Base-by-base conservation (phyloP, 2,329 filamentous ascomycete species). In the Botrytis paeoniae region DNA sequence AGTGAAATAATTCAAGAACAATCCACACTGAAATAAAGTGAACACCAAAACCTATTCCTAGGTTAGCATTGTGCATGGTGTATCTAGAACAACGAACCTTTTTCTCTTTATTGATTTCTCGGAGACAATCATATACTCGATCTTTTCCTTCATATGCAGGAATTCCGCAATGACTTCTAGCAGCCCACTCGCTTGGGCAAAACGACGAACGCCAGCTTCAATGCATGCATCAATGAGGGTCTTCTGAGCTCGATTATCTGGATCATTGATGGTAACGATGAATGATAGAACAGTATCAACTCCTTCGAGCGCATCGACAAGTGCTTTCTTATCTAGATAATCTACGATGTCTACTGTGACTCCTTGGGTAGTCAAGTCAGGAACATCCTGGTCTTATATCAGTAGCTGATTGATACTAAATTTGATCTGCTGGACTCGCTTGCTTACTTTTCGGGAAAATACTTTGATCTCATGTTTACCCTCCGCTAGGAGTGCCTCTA, bases 221-320 rank as follows among this genome's bases (percentile, higher is more conserved):
- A 83, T 73, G 22, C 79, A 77, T 14, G 81, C 81, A 74, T 83
- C 80, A 69, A 83, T 82, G 70, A 83, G 76, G n/a, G 79, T 78
- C 45, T 82, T 81, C 71, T 82, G 80, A 2, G 75, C 45, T 16
- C 71, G 71, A 64, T 74, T 77, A 22, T 70, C 51, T 62, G 75
- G 72, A 73, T 78, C 77, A 14, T 32, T 8, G 22, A 88, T 77
- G 3, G 57, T 48, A 29, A 41, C 43, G 59, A 66, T 81, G 75
- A 88, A 89, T 1, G 84, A 87, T 0, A 89, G 80, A 14, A 89
- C 80, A 0, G 85, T 87, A 65, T 89, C 83, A 0, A 84, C 81
- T 8, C 86, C 87, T 20, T 77, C 64, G 1, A 89, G 80, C 0
- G 80, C 77, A 39, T 64, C 12, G 3, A 60, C 20, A 35, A 60